Evolutionary conservation across 2,329 filamentous ascomycete genomes (phyloP).

Genomic region (Arthrobotrys entomopaga): DNA sequence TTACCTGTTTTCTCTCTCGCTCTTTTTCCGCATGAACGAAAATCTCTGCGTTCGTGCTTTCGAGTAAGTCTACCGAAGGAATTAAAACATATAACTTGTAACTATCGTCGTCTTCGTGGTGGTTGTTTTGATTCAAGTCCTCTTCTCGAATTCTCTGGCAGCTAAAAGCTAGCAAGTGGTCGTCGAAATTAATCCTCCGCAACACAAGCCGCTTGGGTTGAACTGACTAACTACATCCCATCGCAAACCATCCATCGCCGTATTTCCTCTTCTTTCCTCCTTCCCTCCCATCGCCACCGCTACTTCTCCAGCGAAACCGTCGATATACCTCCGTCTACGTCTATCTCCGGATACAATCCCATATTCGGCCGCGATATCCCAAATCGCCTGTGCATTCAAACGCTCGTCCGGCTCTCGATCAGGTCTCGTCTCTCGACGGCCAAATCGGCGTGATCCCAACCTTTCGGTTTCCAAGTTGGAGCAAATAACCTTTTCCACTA

Average conservation of each 20-base stretch:
- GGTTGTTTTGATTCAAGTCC: too few species aligned
- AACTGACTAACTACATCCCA: conserved; percentile 3
- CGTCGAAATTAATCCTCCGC: too few species aligned
- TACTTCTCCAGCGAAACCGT: conserved; percentile 4
- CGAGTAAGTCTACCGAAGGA: neutral
- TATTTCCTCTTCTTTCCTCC: neutral
- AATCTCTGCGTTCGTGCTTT: neutral
- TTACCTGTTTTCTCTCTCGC: neutral
- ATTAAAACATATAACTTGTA: too few species aligned
- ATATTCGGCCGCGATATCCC: neutral
- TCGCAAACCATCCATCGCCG: conserved; percentile 14
- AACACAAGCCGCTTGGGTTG: too few species aligned
- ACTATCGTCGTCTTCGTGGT: too few species aligned
- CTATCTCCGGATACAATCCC: neutral
- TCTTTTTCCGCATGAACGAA: neutral
- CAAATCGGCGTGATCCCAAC: conserved; percentile 30
- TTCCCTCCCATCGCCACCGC: conserved; percentile 17
- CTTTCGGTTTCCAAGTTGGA: conserved; percentile 48
- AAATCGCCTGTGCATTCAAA: neutral
- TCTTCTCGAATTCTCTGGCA: too few species aligned
- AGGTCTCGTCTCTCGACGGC: conserved; percentile 18
- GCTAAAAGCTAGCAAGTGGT: too few species aligned
- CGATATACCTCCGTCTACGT: conserved; percentile 16
- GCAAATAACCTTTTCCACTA: conserved; percentile 45
- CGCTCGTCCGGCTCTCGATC: conserved; percentile 12